Conservation (phyloP, 176 grass and related monocot genomes). For the Phyllostachys edulis region DNA sequence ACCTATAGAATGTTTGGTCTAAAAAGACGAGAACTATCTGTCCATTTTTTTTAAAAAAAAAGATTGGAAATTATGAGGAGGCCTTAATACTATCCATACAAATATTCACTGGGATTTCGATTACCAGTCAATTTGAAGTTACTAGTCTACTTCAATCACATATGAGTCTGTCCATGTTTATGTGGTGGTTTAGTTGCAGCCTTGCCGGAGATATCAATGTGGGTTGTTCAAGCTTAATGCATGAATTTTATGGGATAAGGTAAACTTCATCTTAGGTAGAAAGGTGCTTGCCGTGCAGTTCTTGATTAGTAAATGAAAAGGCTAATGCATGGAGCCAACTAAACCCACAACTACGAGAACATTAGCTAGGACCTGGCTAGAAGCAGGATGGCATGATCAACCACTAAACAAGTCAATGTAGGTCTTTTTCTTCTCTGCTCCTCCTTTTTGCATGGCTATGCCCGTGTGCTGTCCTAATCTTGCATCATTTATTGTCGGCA, state of each 20-base stretch:
- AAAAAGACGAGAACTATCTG: background rate
- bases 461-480: slow-evolving; percentile 34
- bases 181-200: background rate
- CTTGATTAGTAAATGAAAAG: slow-evolving; percentile 38
- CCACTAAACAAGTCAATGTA: slow-evolving; percentile 38
- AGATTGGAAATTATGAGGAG: background rate
- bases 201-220: background rate
- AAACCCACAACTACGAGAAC: slow-evolving; percentile 34
- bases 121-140: background rate
- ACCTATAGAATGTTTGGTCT: background rate
- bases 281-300: slow-evolving; percentile 24
- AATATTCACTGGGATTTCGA: background rate
- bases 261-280: slow-evolving; percentile 46
- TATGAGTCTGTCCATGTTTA: slow-evolving; percentile 5
- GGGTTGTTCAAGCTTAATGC: background rate
- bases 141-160: background rate
- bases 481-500: slow-evolving; percentile 50
- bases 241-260: slow-evolving; percentile 17
- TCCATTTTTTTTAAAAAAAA: background rate
- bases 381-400: slow-evolving; percentile 18
- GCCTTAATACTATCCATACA: background rate
- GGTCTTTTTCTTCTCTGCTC: slow-evolving; percentile 30
- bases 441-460: slow-evolving; percentile 44
- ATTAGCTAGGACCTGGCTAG: slow-evolving; percentile 26
- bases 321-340: slow-evolving; percentile 39